Percentiles rank a stretch among this genome's conserved stretches.
Conservation (phyloP, 805 yeast genomes). For the Nakazawaea peltata region DNA sequence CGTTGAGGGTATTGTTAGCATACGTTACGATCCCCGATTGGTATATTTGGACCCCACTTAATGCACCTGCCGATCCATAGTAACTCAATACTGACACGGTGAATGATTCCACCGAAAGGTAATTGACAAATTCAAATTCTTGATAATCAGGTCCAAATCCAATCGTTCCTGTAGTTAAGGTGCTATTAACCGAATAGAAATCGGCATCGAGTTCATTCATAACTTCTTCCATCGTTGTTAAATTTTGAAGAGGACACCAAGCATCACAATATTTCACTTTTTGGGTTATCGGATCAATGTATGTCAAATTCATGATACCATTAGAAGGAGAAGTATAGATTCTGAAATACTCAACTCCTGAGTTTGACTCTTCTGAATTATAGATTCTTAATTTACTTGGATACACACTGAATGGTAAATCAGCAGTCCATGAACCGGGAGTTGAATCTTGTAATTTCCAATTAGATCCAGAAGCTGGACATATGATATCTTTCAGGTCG, state of each 20-base stretch:
- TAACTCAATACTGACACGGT: constrained; percentile 58
- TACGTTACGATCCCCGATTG: constrained; percentile 53
- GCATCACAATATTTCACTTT: constrained; percentile 69
- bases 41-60: constrained; percentile 67
- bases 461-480: constrained; percentile 42
- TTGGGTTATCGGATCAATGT: constrained; percentile 66
- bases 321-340: constrained; percentile 69
- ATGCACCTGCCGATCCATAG: constrained; percentile 61
- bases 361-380: constrained; percentile 40
- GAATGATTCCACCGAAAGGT: constrained; percentile 50
- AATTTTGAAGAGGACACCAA: constrained; percentile 66
- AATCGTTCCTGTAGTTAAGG: constrained; percentile 11
- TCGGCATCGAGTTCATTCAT: constrained; percentile 16
- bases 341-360: constrained; percentile 57
- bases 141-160: constrained; percentile 47
- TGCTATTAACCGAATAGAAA: constrained; percentile 11
- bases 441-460: constrained; percentile 47
- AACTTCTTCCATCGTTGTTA: constrained; percentile 23
- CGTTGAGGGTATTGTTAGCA: constrained; percentile 70
- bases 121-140: constrained; percentile 76
- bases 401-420: constrained; percentile 42
- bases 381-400: constrained; percentile 73
- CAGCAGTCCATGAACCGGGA: constrained; percentile 61
- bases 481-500: constrained; percentile 34
- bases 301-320: constrained; percentile 89